These are phyloP conservation scores for Tricholoma bakamatsutake DNA, from an alignment of 768 basidiomycete genomes.

Conservation along the genomic window DNA sequence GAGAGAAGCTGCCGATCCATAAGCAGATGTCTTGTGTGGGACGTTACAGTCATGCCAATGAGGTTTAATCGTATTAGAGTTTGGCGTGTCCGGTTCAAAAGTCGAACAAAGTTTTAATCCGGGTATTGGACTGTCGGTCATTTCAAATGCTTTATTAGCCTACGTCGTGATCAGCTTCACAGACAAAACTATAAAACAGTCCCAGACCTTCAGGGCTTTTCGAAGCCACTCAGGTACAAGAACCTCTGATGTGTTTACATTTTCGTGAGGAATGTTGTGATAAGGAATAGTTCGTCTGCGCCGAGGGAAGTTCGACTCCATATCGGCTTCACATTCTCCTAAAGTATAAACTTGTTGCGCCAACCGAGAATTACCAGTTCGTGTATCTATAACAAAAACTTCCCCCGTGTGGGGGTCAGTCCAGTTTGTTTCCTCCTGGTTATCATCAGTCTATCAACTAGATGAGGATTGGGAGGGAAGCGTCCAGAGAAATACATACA, in stretches of 20 bases:
- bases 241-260: not conserved
- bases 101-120: conserved; percentile 19
- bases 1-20: not conserved
- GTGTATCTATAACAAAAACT: conserved; percentile 53
- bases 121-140: conserved; percentile 43
- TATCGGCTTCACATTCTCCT: not conserved
- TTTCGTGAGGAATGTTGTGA: conserved; percentile 13
- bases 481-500: conserved; percentile 1
- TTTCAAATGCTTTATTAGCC: conserved; percentile 53
- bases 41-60: not conserved
- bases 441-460: conserved; percentile 14
- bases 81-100: not conserved
- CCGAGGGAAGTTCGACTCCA: conserved; percentile 6
- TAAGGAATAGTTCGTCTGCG: conserved; percentile 22
- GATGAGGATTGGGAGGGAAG: not conserved
- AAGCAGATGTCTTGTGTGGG: not conserved
- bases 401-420: conserved; percentile 58
- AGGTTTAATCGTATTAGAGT: not conserved
- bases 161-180: conserved; percentile 17
- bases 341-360: conserved; percentile 14
- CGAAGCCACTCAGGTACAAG: conserved; percentile 57
- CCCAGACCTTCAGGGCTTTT: conserved; percentile 49
- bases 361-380: conserved; percentile 63
- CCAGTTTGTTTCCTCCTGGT: conserved; percentile 42
- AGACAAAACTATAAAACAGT: not conserved